Base-by-base conservation (phyloP, 768 basidiomycete genomes). In the Austroboletus eburneus region DNA sequence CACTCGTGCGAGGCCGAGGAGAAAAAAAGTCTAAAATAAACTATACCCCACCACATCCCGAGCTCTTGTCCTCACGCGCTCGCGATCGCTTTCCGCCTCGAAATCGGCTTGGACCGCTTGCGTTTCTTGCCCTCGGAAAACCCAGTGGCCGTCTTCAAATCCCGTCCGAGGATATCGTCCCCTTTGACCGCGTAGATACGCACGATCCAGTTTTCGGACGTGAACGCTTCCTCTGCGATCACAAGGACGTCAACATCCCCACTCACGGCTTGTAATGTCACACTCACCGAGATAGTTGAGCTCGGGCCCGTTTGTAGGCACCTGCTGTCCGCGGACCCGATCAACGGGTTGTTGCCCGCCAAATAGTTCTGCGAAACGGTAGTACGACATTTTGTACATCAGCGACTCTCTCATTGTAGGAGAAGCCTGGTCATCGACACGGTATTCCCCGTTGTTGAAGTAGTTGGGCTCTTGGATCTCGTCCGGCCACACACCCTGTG, bases 311-410 rank as follows among this genome's bases (percentile, higher is more conserved):
- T 72, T 71, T 45, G 74, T 71, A 3, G 96, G 94, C 45, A 98
- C 68, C 3, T 77, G 67, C 64, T 97, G 94, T 41, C 86, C 76
- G n/a, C 96, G 79, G 3, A 98, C 96, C 43, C 95, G 83, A 62
- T 99, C 96, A 33, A 74, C 63, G 6, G 83, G 82, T 43, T 81
- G 80, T 14, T 75, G 74, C 17, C 79, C 80, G 14, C 92, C 92
- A 61, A 84, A 98, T 51, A 98, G 71, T 55, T 96, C 92, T 42
- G 79, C 70, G 72, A 94, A 98, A 82, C 93, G 80, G 63, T 95
- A 97, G 66, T 95, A 98, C 14, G 87, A 89, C 92, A 97, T 92
- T 75, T 98, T 98, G 72, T 98, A 98, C 95, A 99, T 96, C 69
- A 99, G 72, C 59, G 91, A 90, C 62, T 96, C 85, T 72, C 76